These are phyloP conservation scores for Lipomyces orientalis DNA, from an alignment of 805 yeast genomes.

Conservation along the genomic window DNA sequence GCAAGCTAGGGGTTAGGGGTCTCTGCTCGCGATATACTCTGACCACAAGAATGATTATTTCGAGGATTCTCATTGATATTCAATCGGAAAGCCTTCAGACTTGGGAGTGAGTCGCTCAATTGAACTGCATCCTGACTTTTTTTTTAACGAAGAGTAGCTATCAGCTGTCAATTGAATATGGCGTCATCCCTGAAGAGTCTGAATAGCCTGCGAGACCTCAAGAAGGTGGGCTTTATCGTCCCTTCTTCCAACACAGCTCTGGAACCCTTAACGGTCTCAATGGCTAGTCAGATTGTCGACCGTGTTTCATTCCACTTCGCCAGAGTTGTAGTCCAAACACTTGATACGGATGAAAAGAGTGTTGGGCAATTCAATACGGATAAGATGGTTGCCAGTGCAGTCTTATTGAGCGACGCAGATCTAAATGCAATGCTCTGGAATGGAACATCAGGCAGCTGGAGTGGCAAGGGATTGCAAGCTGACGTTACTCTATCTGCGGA, in stretches of 20 bases:
- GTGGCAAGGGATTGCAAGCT: conserved; percentile 21
- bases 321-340: conserved; percentile 16
- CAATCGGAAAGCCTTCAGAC: background rate
- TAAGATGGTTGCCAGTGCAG: conserved; percentile 26
- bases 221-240: conserved; percentile 26
- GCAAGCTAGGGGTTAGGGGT: no score
- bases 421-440: conserved; percentile 27
- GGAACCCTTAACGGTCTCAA: conserved; percentile 22
- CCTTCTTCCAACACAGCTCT: conserved; percentile 29
- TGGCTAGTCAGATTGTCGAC: conserved; percentile 21
- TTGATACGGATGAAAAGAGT: conserved; percentile 20
- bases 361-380: conserved; percentile 21
- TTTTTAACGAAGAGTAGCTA: background rate
- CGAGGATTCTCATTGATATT: no score
- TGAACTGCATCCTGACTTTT: background rate
- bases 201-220: conserved; percentile 19
- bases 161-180: background rate
- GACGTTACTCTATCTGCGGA: conserved; percentile 18
- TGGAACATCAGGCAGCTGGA: conserved; percentile 28
- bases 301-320: conserved; percentile 21
- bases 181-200: conserved; percentile 13
- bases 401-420: conserved; percentile 19
- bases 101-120: background rate
- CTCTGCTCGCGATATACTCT: no score
- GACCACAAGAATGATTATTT: no score